Evolutionary conservation across 1,284 basidiomycete species (phyloP), one percentile per base, ranked within the genome.

Genomic region (Ganoderma sinense): DNA sequence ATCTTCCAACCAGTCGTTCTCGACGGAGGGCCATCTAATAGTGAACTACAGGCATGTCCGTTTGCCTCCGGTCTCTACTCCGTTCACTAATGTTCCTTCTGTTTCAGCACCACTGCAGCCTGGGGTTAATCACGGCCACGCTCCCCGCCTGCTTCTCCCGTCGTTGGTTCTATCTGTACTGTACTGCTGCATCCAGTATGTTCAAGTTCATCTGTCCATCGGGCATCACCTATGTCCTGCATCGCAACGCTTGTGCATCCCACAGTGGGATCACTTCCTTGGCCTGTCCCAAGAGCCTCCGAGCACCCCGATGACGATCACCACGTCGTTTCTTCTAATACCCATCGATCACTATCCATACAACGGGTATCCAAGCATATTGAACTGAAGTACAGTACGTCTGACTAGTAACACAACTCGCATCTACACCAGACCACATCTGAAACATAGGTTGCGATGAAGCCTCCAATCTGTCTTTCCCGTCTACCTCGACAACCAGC

Each of bases 21-120:
- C 94, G 4, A 97, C 97, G 0, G 96, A 97, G 76, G 94, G 94
- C 0, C 95, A 97, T 80, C 86, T 98, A 75, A 97, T 98, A 81
- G 96, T 98, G 61, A 98, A 98, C 82, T 98, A 98, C 80, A 97
- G 95, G 96, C 94, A 61, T 71, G 88, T 76, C n/a, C 33, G 36
- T 53, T 18, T 5, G 16, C n/a, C 51, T 23, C 41, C 20, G 5
- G 0, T 41, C 45, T 65, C 2, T 36, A 14, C 29, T 59, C 29
- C n/a, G 41, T 40, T 56, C 41, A 7, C 18, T 62, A 18, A 68
- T 53, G 20, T 23, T 29, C 14, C 61, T 29, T 20, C 36, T n/a
- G 40, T 68, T n/a, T 26, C 73, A 92, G 91, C 78, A 91, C 91
- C 5, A 92, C 90, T 2, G 88, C 90, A 62, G 91, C 91, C 2